Evolutionary conservation across 208 protist genomes (phyloP), one percentile per base, ranked within the genome.

Genomic region (Wallacemonas sp.): DNA sequence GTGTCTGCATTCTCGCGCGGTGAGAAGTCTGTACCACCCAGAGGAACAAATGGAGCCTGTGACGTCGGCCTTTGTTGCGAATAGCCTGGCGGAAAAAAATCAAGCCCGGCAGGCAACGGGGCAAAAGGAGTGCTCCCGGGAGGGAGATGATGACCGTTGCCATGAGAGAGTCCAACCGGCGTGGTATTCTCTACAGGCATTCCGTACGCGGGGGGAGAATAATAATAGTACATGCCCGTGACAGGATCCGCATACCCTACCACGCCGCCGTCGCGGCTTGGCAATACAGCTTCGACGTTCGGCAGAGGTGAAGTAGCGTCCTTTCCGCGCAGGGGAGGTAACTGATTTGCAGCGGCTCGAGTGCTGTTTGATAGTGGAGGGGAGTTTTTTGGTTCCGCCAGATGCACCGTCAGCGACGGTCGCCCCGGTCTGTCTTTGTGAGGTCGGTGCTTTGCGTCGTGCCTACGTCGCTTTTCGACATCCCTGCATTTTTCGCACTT

Each of bases 161-260:
- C 38, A n/a, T n/a, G n/a, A n/a, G n/a, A n/a, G n/a, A n/a, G n/a
- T n/a, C n/a, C n/a, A n/a, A 12, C 30, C 22, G 50, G 15, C 45
- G 45, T 5, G 2, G 8, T 0, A 38, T 37, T 38, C 26, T 3
- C 41, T n/a, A 0, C 10, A 21, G 10, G 29, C 13, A n/a, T n/a
- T n/a, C n/a, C n/a, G n/a, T n/a, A n/a, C n/a, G n/a, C n/a, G n/a
- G n/a, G n/a, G n/a, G 30, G 4, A 37, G 4, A 57, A 57, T 57
- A 57, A 57, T 57, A 57, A 57, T 33, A 34, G 38, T 32, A 53
- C 17, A 29, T 5, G 22, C 50, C 50, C 17, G 50, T 57, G 9
- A 57, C 5, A 10, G 50, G 50, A 27, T 57, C 50, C 6, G 38
- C 15, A n/a, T 57, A 57, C 4, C 29, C 50, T 4, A 8, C 4